These are phyloP conservation scores for Colletotrichum sublineola DNA, from an alignment of 2,329 filamentous ascomycete genomes.

Conservation along the genomic window DNA sequence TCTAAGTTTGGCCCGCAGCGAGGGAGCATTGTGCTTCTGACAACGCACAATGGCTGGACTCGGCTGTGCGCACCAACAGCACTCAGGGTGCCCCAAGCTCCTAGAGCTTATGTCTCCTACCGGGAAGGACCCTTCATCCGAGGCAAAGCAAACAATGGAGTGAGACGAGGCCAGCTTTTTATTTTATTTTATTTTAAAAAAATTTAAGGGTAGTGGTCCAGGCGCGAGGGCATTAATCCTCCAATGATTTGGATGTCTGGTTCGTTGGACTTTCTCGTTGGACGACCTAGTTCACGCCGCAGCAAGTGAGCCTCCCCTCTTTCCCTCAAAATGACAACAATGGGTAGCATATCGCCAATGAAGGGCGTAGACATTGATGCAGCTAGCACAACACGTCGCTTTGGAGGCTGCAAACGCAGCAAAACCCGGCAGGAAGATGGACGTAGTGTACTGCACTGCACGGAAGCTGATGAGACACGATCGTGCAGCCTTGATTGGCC, in stretches of 20 bases:
- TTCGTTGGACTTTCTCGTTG: background rate
- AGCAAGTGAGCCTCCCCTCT: background rate
- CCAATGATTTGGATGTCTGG: background rate
- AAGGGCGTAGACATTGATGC: slow-evolving; percentile 1
- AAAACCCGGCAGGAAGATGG: slow-evolving; percentile 20
- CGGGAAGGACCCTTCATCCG: slow-evolving; percentile 24
- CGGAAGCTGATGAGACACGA: slow-evolving; percentile 25
- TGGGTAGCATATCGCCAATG: background rate
- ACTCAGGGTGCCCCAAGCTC: slow-evolving; percentile 24
- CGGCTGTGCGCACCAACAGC: slow-evolving; percentile 3
- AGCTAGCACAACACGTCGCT: slow-evolving; percentile 18
- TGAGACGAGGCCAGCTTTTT: background rate
- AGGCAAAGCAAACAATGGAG: background rate
- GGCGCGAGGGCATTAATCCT: background rate
- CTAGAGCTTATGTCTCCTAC: slow-evolving; percentile 28
- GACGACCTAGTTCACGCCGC: background rate
- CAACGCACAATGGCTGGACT: slow-evolving; percentile 5
- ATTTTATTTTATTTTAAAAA: too few species aligned
- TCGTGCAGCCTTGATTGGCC: slow-evolving; percentile 23
- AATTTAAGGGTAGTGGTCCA: slow-evolving; percentile 4
- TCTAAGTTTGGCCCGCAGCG: too few species aligned
- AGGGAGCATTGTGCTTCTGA: background rate
- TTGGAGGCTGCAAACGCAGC: slow-evolving; percentile 23
- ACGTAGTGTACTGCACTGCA: slow-evolving; percentile 3
- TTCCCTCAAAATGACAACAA: background rate